Base-by-base conservation (phyloP, 129 eudicot species). In the Apium graveolens region DNA sequence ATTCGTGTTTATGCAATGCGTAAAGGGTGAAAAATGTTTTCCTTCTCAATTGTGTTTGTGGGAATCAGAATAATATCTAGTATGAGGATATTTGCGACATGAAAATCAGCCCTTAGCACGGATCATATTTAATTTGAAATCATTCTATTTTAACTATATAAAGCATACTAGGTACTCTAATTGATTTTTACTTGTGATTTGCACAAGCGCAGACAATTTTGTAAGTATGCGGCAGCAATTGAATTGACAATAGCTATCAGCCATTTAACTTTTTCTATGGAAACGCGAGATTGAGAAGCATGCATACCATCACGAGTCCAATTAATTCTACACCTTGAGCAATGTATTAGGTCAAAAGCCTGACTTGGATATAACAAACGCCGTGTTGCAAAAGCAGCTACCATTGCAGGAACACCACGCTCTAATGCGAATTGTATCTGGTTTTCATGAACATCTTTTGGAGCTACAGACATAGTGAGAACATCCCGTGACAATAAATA, bases 341-440 rank as follows among this genome's bases (percentile, higher is more conserved):
- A 95, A 82, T 95, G 98, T 76, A 95, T 88, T 44, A 95, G 57
- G 29, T 95, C 98, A 87, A 95, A 95, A 37, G 97, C 97, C 85
- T 91, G 98, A 79, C 98, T 95, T 18, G 98, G 94, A 83, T 90
- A 95, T 69, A 90, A 87, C 37, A 95, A 81, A 11, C 98, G 82
- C 43, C 81, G 86, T 44, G 98, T 91, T 29, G 96, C 94, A 82
- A 95, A 91, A 74, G 98, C 98, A 49, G 97, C 89, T 76, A 90
- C 94, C 98, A 95, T 95, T 68, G 98, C 97, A 75, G 98, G 98
- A 78, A 91, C 92, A 29, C 98, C 98, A 46, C 98, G 97, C 73
- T 95, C 98, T 53, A 95, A 91, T 5, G 98, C 98, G 85, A 95
- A 95, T 42, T 95, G 98, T 60, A 95, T 91, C 76, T 95, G 98